phyloP scores from a whole-genome alignment of 257 asterid genomes.

The Nicotiana tabacum region DNA sequence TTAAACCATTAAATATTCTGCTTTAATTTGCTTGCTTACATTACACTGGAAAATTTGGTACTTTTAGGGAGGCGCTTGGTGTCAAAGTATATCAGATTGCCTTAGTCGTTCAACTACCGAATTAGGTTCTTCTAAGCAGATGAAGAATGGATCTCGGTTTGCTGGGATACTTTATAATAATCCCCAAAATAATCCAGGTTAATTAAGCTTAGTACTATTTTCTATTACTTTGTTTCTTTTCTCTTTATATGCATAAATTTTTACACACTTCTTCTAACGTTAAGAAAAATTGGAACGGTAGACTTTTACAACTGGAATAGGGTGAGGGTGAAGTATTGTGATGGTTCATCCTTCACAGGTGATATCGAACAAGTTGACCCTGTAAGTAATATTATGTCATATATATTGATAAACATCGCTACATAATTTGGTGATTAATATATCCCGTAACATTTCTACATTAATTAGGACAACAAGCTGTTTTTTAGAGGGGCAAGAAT shows the following conservation, averaged over 20 bases:
- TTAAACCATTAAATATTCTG: too few species aligned
- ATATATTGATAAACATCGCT: too few species aligned
- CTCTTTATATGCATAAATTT: not conserved
- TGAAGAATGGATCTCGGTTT: not conserved
- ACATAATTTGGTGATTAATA: too few species aligned
- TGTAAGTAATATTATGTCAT: slow-evolving; percentile 29
- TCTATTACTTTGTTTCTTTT: not conserved
- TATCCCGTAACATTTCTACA: not conserved
- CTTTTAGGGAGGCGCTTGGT: slow-evolving; percentile 82
- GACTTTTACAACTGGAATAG: slow-evolving; percentile 81
- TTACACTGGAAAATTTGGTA: not conserved
- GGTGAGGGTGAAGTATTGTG: slow-evolving; percentile 72
- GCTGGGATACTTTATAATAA: slow-evolving; percentile 61
- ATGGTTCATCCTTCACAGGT: slow-evolving; percentile 55
- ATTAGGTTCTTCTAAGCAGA: not conserved
- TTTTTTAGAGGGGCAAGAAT: slow-evolving; percentile 33
- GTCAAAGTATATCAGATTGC: slow-evolving; percentile 47
- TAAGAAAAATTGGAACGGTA: not conserved
- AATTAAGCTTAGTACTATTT: not conserved
- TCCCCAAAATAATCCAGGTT: slow-evolving; percentile 62
- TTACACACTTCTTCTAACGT: not conserved
- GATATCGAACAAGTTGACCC: slow-evolving; percentile 68
- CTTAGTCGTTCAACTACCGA: slow-evolving; percentile 19
- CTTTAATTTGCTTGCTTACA: not conserved
- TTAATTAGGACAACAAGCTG: slow-evolving; percentile 22